Base-by-base conservation (phyloP, 805 yeast species). In the Yamadazyma phyllophila region DNA sequence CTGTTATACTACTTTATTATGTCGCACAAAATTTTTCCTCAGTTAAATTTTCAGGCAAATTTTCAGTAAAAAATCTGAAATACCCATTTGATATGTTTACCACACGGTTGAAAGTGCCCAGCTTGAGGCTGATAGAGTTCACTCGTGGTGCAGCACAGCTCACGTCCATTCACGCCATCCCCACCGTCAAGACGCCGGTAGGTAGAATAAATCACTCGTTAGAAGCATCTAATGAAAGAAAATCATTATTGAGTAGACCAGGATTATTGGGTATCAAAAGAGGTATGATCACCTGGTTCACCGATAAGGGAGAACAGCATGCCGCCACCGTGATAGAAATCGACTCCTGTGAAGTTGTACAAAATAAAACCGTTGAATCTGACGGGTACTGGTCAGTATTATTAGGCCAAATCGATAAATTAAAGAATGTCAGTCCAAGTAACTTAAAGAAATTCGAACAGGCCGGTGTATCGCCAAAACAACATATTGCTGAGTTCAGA, bases 301-400 rank as follows among this genome's bases (percentile, higher is more conserved):
- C 83, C 50, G 76, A 77, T 26, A 74, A 74, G 11, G 98, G 97
- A 24, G 73, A 71, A 43, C 82, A 82, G 51, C 65, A 76, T 44
- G 91, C 96, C 2, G 94, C 95, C 40, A 94, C 99, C 3, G 86
- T 94, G 7, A 71, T 94, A 34, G 95, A 90, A 61, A 78, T 94
- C 49, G 86, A 90, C 62, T 81, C 91, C 45, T 88, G 88, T 51
- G 98, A 94, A 69, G 98, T 94, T 13, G 67, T 85, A 13, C 76
- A 78, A 59, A 81, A 80, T 57, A 87, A 85, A 62, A 85, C 92
- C 3, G 58, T 74, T 26, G 82, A 76, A n/a, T 73, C 76, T 27
- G 83, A 88, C 57, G 97, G 97, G 3, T 88, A 88, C 66, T 76
- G 71, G 58, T 92, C 97, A 0, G 92, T 90, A 12, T 88, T 88